Percentiles rank a stretch among this genome's conserved stretches.
Conservation (phyloP, 176 grass and related monocot genomes). For the Tillandsia leiboldiana region DNA sequence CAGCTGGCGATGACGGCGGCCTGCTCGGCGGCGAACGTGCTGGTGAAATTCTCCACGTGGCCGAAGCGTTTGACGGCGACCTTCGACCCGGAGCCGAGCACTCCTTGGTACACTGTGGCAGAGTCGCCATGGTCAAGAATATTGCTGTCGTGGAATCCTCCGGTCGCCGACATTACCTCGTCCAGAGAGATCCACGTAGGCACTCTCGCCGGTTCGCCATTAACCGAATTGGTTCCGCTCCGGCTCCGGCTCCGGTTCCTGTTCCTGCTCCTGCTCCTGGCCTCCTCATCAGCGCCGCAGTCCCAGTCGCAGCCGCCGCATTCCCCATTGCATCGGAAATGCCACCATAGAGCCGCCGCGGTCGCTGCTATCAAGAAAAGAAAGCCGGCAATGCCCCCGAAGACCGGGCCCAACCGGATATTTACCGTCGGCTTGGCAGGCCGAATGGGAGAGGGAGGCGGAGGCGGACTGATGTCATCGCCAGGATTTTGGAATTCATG, state of each 20-base stretch:
- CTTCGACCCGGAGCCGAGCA: constrained; percentile 36
- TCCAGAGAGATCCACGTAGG: constrained; percentile 39
- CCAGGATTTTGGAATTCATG: constrained; percentile 8
- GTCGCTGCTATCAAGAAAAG: constrained; percentile 10
- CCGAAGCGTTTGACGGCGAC: constrained; percentile 54
- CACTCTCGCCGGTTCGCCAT: constrained; percentile 15
- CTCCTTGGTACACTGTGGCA: constrained; percentile 46
- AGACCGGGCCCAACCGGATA: constrained; percentile 13
- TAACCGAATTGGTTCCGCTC: background rate
- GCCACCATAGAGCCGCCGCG: background rate
- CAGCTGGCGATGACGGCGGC: constrained; percentile 32
- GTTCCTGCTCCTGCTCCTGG: background rate
- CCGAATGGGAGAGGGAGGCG: too few species aligned
- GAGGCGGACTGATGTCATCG: constrained; percentile 8
- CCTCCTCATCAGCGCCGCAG: background rate
- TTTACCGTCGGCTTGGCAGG: background rate
- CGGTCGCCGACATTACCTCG: constrained; percentile 39
- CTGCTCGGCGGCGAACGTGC: constrained; percentile 39
- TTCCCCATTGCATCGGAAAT: background rate
- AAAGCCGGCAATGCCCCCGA: constrained; percentile 13
- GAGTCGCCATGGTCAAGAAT: constrained; percentile 45
- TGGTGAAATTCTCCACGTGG: constrained; percentile 28
- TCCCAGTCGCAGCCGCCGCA: background rate
- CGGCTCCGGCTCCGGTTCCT: background rate
- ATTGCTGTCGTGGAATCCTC: constrained; percentile 33